These are phyloP conservation scores for Niveomyces coronatus DNA, from an alignment of 2,329 filamentous ascomycete genomes.

Conservation along the genomic window DNA sequence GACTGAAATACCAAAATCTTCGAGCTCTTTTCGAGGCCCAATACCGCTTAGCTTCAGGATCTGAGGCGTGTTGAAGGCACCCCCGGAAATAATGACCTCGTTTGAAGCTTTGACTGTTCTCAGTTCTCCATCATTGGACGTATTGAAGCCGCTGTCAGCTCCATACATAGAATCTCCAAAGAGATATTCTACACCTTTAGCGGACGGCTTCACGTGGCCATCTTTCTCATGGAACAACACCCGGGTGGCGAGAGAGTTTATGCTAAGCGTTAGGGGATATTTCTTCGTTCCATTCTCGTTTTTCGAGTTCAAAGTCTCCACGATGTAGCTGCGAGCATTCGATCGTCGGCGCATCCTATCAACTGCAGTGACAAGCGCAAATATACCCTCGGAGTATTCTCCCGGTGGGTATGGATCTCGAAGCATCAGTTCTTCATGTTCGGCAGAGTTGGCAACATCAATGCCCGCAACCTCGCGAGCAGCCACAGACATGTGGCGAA, in stretches of 20 bases:
- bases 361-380: too few relatives aligned
- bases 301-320: background rate
- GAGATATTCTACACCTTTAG: slow-evolving; percentile 24
- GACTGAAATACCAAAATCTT: slow-evolving; percentile 27
- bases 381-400: too few relatives aligned
- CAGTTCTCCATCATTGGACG: slow-evolving; percentile 4
- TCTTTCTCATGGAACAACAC: background rate
- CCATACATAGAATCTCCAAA: slow-evolving; percentile 30
- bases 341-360: background rate
- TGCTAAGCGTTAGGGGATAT: background rate
- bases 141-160: slow-evolving; percentile 22
- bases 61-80: slow-evolving; percentile 24
- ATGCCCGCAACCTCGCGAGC: too few relatives aligned
- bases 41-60: slow-evolving; percentile 39
- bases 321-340: background rate
- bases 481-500: too few relatives aligned
- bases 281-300: background rate
- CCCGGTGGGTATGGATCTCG: too few relatives aligned
- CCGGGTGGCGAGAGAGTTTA: background rate
- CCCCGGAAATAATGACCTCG: slow-evolving; percentile 16
- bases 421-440: too few relatives aligned
- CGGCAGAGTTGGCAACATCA: too few relatives aligned
- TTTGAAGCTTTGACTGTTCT: slow-evolving; percentile 12
- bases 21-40: slow-evolving; percentile 30
- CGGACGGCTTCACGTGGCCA: slow-evolving; percentile 8